phyloP scores from a whole-genome alignment of 371 early-diverging fungal species.

The Lichtheimia ramosa region DNA sequence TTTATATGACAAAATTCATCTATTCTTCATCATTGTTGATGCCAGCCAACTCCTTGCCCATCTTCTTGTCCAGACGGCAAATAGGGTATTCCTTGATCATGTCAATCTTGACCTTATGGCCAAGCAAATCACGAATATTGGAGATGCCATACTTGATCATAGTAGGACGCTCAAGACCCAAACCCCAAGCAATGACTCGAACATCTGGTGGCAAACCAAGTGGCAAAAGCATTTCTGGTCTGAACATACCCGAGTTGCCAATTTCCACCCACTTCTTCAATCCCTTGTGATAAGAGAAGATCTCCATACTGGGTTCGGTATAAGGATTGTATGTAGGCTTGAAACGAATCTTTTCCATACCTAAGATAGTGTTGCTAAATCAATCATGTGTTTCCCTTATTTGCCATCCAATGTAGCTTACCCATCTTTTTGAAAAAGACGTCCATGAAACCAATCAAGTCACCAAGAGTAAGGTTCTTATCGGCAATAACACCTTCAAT shows the following conservation, averaged over 20 bases:
- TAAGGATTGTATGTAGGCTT: conserved; percentile 99
- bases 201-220: conserved; percentile 97
- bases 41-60: conserved; percentile 68
- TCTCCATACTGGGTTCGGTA: conserved; percentile 99
- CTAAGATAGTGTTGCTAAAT: conserved; percentile 13
- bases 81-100: conserved; percentile 95
- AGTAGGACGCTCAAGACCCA: conserved; percentile 98
- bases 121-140: conserved; percentile 98
- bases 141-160: conserved; percentile 99
- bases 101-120: conserved; percentile 97
- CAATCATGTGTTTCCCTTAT: neutral
- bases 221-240: conserved; percentile 99
- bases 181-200: conserved; percentile 99
- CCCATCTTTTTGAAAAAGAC: conserved; percentile 98
- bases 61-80: conserved; percentile 82
- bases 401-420: conserved; percentile 8
- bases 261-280: conserved; percentile 98
- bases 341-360: conserved; percentile 93
- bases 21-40: neutral
- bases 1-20: neutral
- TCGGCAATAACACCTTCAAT: conserved; percentile 99
- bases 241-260: conserved; percentile 99
- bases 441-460: conserved; percentile 97
- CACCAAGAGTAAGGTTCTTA: conserved; percentile 92
- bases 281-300: conserved; percentile 98